phyloP scores from a whole-genome alignment of 2,329 filamentous ascomycete genomes.

The Beauveria rudraprayagi region DNA sequence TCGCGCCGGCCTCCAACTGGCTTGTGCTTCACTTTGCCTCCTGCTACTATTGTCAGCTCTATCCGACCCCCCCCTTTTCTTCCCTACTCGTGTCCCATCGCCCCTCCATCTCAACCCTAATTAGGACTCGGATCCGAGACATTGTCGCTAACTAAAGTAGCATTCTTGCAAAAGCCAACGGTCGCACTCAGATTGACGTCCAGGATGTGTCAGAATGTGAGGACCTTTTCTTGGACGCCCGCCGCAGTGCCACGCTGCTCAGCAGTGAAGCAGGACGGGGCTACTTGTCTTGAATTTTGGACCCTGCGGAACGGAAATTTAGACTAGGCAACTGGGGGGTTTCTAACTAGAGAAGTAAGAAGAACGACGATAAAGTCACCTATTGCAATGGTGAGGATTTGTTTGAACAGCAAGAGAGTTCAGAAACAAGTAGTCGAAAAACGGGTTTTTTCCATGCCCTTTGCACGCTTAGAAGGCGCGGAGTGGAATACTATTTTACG shows the following conservation, averaged over 20 bases:
- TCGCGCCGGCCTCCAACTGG: conserved; percentile 7
- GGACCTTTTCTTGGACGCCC: conserved; percentile 75
- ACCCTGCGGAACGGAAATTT: conserved; percentile 6
- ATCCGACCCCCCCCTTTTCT: neutral
- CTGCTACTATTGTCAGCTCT: neutral
- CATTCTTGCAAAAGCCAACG: conserved; percentile 82
- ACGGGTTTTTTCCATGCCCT: neutral
- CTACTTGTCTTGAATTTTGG: conserved; percentile 47
- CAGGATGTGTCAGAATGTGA: conserved; percentile 74
- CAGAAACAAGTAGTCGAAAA: neutral
- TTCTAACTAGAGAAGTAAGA: neutral
- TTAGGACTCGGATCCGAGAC: conserved; percentile 20
- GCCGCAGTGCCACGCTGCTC: conserved; percentile 66
- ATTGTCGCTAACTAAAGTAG: conserved; percentile 35
- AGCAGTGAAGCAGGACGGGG: conserved; percentile 52
- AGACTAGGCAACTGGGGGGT: neutral
- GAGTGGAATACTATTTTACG: neutral
- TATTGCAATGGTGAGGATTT: neutral
- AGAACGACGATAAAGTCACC: neutral
- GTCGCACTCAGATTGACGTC: conserved; percentile 66
- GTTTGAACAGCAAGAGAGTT: neutral
- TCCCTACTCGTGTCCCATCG: conserved; percentile 1
- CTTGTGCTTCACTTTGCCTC: conserved; percentile 2
- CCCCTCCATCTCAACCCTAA: conserved; percentile 7
- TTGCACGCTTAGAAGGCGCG: neutral